These are phyloP conservation scores for Melastoma malabathricum DNA, from an alignment of 345 rosid species.

Conservation along the genomic window DNA sequence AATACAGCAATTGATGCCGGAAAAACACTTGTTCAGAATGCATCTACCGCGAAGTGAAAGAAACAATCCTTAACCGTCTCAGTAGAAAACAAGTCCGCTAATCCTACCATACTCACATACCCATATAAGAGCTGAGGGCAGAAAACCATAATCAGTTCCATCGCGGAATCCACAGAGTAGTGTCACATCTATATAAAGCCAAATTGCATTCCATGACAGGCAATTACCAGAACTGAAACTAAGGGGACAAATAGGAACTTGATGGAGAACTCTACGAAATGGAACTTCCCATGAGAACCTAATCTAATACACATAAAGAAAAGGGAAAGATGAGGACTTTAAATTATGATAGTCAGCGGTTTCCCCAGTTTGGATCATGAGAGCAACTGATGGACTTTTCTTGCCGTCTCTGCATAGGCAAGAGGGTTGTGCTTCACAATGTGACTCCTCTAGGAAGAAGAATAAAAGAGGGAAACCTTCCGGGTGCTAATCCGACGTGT, in stretches of 20 bases:
- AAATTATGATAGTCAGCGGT: constrained; percentile 81
- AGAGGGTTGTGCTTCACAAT: constrained; percentile 3
- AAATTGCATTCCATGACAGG: not conserved
- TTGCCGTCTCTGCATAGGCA: constrained; percentile 44
- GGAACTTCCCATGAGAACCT: not conserved
- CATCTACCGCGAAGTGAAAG: too few species aligned
- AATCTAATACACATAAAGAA: not conserved
- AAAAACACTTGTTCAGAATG: too few species aligned
- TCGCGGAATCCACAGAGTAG: constrained; percentile 90
- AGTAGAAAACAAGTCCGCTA: not conserved
- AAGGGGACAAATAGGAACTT: too few species aligned
- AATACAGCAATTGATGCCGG: too few species aligned
- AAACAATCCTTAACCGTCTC: too few species aligned
- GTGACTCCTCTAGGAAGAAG: not conserved
- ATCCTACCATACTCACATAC: not conserved
- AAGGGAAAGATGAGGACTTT: constrained; percentile 12
- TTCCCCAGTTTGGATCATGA: constrained; percentile 88
- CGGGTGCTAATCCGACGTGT: too few species aligned
- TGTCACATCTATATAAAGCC: constrained; percentile 30
- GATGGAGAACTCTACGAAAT: too few species aligned
- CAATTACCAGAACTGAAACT: too few species aligned
- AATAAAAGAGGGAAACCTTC: not conserved
- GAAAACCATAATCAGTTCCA: constrained; percentile 43
- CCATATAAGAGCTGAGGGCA: constrained; percentile 1
- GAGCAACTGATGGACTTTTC: constrained; percentile 79